Base-by-base conservation (phyloP, 2,329 filamentous ascomycete species). In the Plenodomus tracheiphilus region DNA sequence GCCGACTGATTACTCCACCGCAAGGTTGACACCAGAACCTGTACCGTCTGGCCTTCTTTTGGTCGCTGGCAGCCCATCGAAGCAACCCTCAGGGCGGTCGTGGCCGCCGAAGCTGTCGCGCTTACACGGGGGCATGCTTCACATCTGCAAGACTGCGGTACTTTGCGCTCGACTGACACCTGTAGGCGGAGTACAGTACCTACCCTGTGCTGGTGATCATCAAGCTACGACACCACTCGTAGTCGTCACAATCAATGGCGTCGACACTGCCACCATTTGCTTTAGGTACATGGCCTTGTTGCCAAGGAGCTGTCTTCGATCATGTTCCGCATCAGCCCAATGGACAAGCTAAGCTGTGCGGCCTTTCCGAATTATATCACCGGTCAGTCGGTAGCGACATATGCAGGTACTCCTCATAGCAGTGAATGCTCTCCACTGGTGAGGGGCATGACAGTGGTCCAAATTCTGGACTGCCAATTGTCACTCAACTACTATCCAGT, bases 401-500 rank as follows among this genome's bases (percentile, higher is more conserved):
- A 32, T 32, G 28, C 28, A 32, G 28, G 28, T 32, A 32, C 28
- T 32, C 4, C 28, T 7, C 28, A 32, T 32, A 4, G 6, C 11
- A 15, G 11, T 32, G 11, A 7, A 11, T 11, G 8, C 28, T 15
- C 28, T 32, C 15, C n/a, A n/a, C n/a, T n/a, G n/a, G n/a, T n/a
- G n/a, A n/a, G 28, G 28, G 11, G 44, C 41, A 68, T 65, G 7
- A 61, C 61, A 62, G 57, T 58, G 61, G 65, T 60, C 55, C 57
- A 20, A 34, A 43, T 37, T 39, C 4, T 34, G 41, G 49, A 43
- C 45, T 49, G 53, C 18, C 49, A 39, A 39, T 49, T 52, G 47
- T 51, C 53, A 55, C 42, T 44, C 42, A 10, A 25, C 28, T 8
- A 32, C 28, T 32, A 10, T 32, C 28, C 28, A 32, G 28, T 15